Evolutionary conservation across 2,329 filamentous ascomycete genomes (phyloP), one percentile per base, ranked within the genome.

Genomic region (Anisogramma anomala): DNA sequence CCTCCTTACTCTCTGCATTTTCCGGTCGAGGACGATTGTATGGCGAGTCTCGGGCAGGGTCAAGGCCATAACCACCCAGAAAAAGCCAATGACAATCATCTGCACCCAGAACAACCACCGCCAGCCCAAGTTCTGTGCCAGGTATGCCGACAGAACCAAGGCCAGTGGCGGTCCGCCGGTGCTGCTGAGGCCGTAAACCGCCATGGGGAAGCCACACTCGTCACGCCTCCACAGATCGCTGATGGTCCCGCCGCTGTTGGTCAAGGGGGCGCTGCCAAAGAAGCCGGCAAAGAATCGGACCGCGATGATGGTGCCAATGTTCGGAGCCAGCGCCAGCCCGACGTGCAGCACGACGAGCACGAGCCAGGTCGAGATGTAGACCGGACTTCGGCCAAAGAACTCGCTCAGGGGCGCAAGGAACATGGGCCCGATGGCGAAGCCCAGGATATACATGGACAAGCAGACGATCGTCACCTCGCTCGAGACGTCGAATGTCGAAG

Each of bases 181-280:
- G 20, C 41, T 43, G 11, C 36, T 39, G 15, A 43, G 41, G 7
- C 41, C 41, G 17, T 43, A 43, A 20, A 43, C 14, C 3, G 41
- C 41, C 41, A 43, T 43, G 4, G 41, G 30, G 6, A 36, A 36
- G 11, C 41, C 41, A 13, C 30, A 39, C 30, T 43, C 41, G 9
- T 43, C 32, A 13, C 41, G 28, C 3, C 28, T 32, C 41, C 41
- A 43, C 2, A 43, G 13, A 20, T 43, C 41, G 17, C 36, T 43
- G 32, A 43, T 22, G 3, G 41, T 43, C 6, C 41, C 41, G 4
- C 41, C 41, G 9, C 33, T 15, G n/a, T 36, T 34, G 25, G 41
- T 43, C 32, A 43, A 22, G 1, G 41, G 41, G 5, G 41, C 41
- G 34, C 41, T 43, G 4, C 41, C 41, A n/a, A 43, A 43, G 36